phyloP scores from a whole-genome alignment of 108 stramenopile genomes.

The Pseudonitzschia delicatissima region DNA sequence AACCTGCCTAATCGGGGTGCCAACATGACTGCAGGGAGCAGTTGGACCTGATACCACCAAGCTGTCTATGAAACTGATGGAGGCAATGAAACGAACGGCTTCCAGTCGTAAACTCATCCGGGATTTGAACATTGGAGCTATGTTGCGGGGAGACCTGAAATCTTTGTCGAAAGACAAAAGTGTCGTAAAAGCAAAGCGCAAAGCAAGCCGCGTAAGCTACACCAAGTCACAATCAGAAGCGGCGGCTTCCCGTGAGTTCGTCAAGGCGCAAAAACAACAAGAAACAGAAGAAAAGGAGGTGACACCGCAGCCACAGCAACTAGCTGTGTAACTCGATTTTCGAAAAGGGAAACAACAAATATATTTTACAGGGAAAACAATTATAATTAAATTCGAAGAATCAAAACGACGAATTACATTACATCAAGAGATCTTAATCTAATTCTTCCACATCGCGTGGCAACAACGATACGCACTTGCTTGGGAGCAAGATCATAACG shows the following conservation, averaged over 20 bases:
- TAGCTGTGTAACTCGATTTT: neutral
- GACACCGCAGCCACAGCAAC: neutral
- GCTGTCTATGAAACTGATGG: constrained; percentile 36
- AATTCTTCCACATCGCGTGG: no score
- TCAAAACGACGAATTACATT: no score
- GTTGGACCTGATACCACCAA: neutral
- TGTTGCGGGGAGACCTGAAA: neutral
- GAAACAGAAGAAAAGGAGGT: neutral
- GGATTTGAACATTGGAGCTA: constrained; percentile 41
- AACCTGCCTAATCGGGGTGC: constrained; percentile 4
- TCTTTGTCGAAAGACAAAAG: neutral
- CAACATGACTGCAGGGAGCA: neutral
- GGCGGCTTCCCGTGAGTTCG: neutral
- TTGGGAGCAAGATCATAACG: no score
- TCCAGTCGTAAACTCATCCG: constrained; percentile 50
- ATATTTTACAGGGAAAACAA: no score
- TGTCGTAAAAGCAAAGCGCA: constrained; percentile 1
- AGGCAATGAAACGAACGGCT: constrained; percentile 52
- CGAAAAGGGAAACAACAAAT: no score
- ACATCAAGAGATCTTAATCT: no score
- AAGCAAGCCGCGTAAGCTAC: neutral
- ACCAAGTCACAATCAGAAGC: neutral
- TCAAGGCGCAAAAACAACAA: neutral
- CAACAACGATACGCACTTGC: no score
- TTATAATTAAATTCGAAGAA: no score